These are phyloP conservation scores for Geranomyces variabilis DNA, from an alignment of 192 early-diverging fungal genomes.

Conservation along the genomic window DNA sequence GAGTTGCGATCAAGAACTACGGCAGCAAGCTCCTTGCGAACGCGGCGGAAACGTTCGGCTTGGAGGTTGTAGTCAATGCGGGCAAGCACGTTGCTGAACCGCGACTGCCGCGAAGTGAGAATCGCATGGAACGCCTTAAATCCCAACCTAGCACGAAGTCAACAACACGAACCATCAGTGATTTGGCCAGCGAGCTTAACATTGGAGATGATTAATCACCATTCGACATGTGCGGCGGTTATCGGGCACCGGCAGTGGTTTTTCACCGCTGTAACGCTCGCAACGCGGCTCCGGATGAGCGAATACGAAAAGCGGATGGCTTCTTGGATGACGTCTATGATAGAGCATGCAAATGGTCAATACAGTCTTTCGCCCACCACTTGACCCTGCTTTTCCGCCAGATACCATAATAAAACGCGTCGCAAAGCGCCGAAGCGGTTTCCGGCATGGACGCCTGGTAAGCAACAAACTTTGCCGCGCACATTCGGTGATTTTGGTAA, in stretches of 20 bases:
- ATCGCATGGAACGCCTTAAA: constrained; percentile 49
- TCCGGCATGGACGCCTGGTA: constrained; percentile 23
- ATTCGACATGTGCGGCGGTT: constrained; percentile 10
- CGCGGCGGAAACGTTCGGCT: not conserved
- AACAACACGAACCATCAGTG: constrained; percentile 15
- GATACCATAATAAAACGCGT: constrained; percentile 22
- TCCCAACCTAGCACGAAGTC: constrained; percentile 47
- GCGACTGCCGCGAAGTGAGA: constrained; percentile 48
- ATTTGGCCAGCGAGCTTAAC: constrained; percentile 22
- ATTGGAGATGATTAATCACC: constrained; percentile 7
- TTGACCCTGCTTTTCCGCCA: not conserved
- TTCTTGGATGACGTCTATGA: constrained; percentile 21
- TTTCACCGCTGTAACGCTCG: constrained; percentile 26
- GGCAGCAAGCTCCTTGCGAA: not conserved
- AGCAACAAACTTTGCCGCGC: constrained; percentile 65
- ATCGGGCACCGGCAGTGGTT: constrained; percentile 9
- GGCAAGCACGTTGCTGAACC: constrained; percentile 5
- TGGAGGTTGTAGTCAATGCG: not conserved
- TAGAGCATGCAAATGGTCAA: not conserved
- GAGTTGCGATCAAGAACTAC: not conserved
- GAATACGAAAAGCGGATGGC: constrained; percentile 35
- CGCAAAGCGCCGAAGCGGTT: not conserved
- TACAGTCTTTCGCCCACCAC: constrained; percentile 30
- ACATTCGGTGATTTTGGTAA: constrained; percentile 74
- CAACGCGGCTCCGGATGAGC: constrained; percentile 33